phyloP scores from a whole-genome alignment of 208 protist genomes.

The Herpetomonas muscarum region DNA sequence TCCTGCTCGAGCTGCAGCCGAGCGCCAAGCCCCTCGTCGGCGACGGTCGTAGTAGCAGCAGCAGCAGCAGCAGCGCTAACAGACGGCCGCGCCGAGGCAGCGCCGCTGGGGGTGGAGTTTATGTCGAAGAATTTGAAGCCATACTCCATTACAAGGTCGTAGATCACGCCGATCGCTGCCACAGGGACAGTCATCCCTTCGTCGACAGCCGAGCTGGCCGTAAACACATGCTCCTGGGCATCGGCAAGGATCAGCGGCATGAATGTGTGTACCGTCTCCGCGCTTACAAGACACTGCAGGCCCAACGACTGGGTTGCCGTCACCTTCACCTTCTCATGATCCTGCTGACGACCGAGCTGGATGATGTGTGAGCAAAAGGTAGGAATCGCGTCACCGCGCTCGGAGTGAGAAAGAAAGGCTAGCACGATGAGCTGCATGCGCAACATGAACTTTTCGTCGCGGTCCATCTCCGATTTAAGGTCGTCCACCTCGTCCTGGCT shows the following conservation, averaged over 20 bases:
- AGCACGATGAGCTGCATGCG: constrained; percentile 89
- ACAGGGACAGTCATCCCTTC: constrained; percentile 36
- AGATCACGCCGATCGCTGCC: constrained; percentile 64
- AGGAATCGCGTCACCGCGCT: constrained; percentile 68
- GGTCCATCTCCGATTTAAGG: constrained; percentile 79
- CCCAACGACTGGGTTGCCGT: constrained; percentile 73
- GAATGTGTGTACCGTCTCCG: constrained; percentile 87
- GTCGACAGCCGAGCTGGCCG: neutral
- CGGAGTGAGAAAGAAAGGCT: constrained; percentile 75
- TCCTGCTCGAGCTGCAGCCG: constrained; percentile 72
- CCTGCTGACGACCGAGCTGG: constrained; percentile 76
- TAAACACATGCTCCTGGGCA: constrained; percentile 28
- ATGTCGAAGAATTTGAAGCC: constrained; percentile 82
- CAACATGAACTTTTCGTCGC: constrained; percentile 86
- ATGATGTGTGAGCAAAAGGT: constrained; percentile 85
- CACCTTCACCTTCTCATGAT: constrained; percentile 69
- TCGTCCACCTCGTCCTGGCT: constrained; percentile 51
- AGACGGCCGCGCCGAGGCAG: neutral
- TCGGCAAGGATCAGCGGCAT: constrained; percentile 80
- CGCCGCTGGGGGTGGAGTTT: constrained; percentile 2
- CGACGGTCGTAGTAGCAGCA: constrained; percentile 20
- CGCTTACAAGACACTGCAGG: constrained; percentile 82
- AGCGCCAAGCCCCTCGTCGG: constrained; percentile 24
- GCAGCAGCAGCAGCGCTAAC: neutral
- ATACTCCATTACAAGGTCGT: constrained; percentile 87